Base-by-base conservation (phyloP, 2,329 filamentous ascomycete species). In the Thelonectria discophora region DNA sequence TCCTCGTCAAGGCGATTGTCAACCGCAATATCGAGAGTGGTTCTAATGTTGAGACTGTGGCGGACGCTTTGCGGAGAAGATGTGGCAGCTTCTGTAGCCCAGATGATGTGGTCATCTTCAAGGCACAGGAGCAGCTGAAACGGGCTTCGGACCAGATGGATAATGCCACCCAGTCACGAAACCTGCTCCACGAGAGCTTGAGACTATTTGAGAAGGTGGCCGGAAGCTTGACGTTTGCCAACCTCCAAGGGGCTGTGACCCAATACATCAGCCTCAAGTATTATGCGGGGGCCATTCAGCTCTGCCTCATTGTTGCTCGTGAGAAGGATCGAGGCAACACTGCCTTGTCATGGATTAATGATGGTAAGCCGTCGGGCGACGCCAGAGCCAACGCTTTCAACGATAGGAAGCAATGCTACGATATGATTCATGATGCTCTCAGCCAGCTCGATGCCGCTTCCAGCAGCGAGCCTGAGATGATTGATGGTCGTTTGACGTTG, bases 51-150 rank as follows among this genome's bases (percentile, higher is more conserved):
- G 96, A 99, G 78, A 97, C 94, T 0, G 93, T 99, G 21, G 94
- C 95, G 0, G 95, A 99, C 77, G 93, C 94, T n/a, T 81, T 99
- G 51, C 87, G 95, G 48, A 86, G 95, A 69, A 88, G 94, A 70
- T 99, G 95, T 70, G 96, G 95, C 64, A 97, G 91, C 78, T 99
- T 99, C 84, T 99, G 95, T 77, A 97, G 94, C 72, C 89, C 94
- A 0, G 94, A 99, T 66, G 95, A 99, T 79, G 95, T 98, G 2
- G 89, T 98, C 66, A 94, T 97, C 69, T 99, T 99, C 88, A 98
- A 97, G 78, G 95, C 95, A 0, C 94, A 98, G 75, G 95, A 99
- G 77, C 91, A 94, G 71, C 81, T 98, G 55, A 96, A 97, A 81
- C 87, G 92, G 68, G 94, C 94, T 1, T 88, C 89, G 2, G 94